Base-by-base conservation (phyloP, 2,329 filamentous ascomycete species). In the Dactylellina drechsleri region DNA sequence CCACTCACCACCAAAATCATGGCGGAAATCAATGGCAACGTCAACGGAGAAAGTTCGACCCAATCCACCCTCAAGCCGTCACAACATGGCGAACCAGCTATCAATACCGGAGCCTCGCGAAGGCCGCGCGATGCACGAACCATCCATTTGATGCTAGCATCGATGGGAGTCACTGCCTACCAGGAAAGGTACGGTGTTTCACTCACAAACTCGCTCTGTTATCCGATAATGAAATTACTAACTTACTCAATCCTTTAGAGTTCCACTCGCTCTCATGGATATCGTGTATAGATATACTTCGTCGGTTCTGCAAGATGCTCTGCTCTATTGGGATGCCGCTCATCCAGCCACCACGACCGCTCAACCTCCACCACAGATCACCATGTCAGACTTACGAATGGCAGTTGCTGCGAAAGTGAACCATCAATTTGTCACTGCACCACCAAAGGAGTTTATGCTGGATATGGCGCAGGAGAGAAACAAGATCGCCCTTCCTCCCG, bases 221-320 rank as follows among this genome's bases (percentile, higher is more conserved):
- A 4, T n/a, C 5, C 26, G 2, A 8, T 10, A 43, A 47, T 28
- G 13, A 40, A 26, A 2, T 20, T 47, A n/a, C 57, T 65, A n/a
- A 52, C 31, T 15, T 40, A 36, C n/a, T 12, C 12, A 4, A 28
- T 56, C 2, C 12, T 41, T 18, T n/a, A 74, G 72, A 47, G 91
- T 95, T 0, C 92, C 92, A 0, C 86, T 94, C 0, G 88, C 93
- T 71, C 88, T 95, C 57, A 89, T 95, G 81, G 92, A 95, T 83
- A 94, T 94, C 80, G 91, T 92, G 57, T 95, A 95, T 85, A 89
- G 92, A 65, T 86, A 86, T 79, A 86, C 85, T 2, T 85, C 84
- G 31, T 83, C 83, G 20, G 84, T 85, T 0, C 81, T 87, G 0
- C 83, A 85, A 76, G 85, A 87, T 76, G 84, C 85, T 4, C 81